Evolutionary conservation across 2,329 filamentous ascomycete genomes (phyloP), one percentile per base, ranked within the genome.

Genomic region (Penicillium sp.): DNA sequence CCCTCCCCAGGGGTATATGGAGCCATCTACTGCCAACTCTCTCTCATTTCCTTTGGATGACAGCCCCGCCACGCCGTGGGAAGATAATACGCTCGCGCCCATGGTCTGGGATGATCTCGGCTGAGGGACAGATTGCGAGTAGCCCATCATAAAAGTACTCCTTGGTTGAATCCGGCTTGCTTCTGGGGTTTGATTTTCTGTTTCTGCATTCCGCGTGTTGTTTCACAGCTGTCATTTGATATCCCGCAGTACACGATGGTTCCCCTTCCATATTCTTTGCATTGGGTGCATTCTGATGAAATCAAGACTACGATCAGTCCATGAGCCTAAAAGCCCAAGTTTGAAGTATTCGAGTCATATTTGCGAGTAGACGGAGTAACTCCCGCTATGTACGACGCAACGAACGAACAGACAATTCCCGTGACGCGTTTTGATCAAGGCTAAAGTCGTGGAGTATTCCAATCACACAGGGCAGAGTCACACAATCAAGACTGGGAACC

Each of bases 41-140:
- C 56, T 66, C 44, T 48, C 55, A 10, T 64, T 67, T 36, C 45
- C 58, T 14, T 32, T 64, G 39, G 65, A 68, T 42, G 65, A 67
- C 36, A 18, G 35, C 35, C 15, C 15, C 47, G 9, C 49, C 21
- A 48, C 53, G 3, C 51, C 58, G 1, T 69, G 64, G 64, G 54
- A 56, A 7, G 64, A 67, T 41, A 67, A 67, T 41, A 67, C 65
- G 1, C 53, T 70, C 25, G 61, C 65, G 11, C 65, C 66, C 15
- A 57, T 69, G 53, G 45, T 63, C 23, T 69, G 66, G 67, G 65
- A 69, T 52, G 65, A 68, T 26, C 38, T 68, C 21, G 23, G 43
- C 26, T 51, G 32, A 47, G 21, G 7, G 11, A 11, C 21, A 31
- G 2, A 11, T 4, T 21, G 7, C 11, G 3, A 3, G 4, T 8